phyloP scores from a whole-genome alignment of 2,329 filamentous ascomycete species.

The Cladorrhinum sp. region DNA sequence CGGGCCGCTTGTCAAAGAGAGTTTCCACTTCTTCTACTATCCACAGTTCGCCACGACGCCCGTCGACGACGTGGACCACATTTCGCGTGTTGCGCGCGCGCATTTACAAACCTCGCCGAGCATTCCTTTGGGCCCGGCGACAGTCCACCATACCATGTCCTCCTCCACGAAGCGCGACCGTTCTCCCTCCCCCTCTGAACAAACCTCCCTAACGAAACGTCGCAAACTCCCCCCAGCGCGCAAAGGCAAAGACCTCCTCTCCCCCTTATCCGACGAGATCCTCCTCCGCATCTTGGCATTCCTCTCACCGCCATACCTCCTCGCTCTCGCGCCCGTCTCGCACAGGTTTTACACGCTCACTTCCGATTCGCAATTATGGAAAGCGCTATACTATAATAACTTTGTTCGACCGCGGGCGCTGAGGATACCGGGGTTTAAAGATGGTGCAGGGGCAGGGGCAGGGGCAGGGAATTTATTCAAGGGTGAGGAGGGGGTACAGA shows the following conservation, averaged over 20 bases:
- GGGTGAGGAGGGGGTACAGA: background rate
- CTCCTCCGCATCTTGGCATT: slow-evolving; percentile 79
- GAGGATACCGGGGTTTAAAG: slow-evolving; percentile 64
- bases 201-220: background rate
- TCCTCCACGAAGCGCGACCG: background rate
- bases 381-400: slow-evolving; percentile 77
- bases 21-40: background rate
- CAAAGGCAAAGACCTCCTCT: slow-evolving; percentile 56
- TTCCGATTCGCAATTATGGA: slow-evolving; percentile 86
- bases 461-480: background rate
- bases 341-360: slow-evolving; percentile 69
- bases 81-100: no score
- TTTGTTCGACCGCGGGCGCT: slow-evolving; percentile 81
- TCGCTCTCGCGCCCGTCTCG: slow-evolving; percentile 64
- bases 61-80: background rate
- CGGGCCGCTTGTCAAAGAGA: background rate
- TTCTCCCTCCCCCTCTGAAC: background rate
- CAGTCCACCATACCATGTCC: no score
- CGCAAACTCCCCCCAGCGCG: background rate
- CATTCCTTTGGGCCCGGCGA: no score
- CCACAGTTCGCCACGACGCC: background rate
- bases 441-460: background rate
- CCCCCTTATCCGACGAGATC: slow-evolving; percentile 79
- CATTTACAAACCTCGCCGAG: background rate
- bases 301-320: slow-evolving; percentile 66